A percentile compares a stretch with the other conserved stretches of the same genome.
Evolutionary conservation across 2,329 filamentous ascomycete genomes (phyloP).

Genomic region (Pseudogymnoascus verrucosus): DNA sequence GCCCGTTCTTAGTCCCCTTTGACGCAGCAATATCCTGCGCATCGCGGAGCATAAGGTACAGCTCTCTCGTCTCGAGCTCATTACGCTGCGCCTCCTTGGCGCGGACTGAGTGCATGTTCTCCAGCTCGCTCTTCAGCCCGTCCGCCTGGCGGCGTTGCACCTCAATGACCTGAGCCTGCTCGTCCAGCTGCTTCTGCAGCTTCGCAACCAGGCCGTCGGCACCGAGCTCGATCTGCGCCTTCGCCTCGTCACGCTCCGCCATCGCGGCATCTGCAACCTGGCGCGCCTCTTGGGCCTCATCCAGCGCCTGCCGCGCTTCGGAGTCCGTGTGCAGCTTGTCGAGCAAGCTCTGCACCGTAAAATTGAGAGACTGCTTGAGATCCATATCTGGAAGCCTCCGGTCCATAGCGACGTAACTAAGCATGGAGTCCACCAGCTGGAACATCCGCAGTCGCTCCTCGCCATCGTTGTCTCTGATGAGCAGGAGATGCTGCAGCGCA

Average conservation of each 20-base stretch:
- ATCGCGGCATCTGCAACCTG: slow-evolving; percentile 94
- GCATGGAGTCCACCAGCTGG: slow-evolving; percentile 96
- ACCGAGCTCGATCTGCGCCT: slow-evolving; percentile 76
- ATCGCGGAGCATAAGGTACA: slow-evolving; percentile 97
- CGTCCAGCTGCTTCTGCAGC: slow-evolving; percentile 86
- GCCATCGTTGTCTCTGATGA: slow-evolving; percentile 84
- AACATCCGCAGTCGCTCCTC: slow-evolving; percentile 94
- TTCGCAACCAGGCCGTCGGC: slow-evolving; percentile 91
- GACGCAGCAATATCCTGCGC: slow-evolving; percentile 93
- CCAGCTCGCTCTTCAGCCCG: slow-evolving; percentile 79
- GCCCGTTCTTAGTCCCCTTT: slow-evolving; percentile 52
- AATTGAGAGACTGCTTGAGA: slow-evolving; percentile 93
- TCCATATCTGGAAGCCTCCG: slow-evolving; percentile 92
- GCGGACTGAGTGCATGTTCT: slow-evolving; percentile 75
- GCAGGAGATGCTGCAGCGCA: slow-evolving; percentile 85
- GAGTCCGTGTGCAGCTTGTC: slow-evolving; percentile 96
- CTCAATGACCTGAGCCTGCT: slow-evolving; percentile 84
- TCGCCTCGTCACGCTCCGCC: slow-evolving; percentile 94
- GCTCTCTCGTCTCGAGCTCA: slow-evolving; percentile 88
- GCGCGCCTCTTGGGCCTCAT: slow-evolving; percentile 82
- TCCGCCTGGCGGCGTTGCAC: slow-evolving; percentile 81
- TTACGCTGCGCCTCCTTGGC: slow-evolving; percentile 90
- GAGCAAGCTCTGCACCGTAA: slow-evolving; percentile 89
- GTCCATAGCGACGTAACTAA: slow-evolving; percentile 98
- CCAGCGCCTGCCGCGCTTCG: slow-evolving; percentile 82